Base-by-base conservation (phyloP, 1,139 yeast genomes). In the Zygosaccharomyces pseudobailii region DNA sequence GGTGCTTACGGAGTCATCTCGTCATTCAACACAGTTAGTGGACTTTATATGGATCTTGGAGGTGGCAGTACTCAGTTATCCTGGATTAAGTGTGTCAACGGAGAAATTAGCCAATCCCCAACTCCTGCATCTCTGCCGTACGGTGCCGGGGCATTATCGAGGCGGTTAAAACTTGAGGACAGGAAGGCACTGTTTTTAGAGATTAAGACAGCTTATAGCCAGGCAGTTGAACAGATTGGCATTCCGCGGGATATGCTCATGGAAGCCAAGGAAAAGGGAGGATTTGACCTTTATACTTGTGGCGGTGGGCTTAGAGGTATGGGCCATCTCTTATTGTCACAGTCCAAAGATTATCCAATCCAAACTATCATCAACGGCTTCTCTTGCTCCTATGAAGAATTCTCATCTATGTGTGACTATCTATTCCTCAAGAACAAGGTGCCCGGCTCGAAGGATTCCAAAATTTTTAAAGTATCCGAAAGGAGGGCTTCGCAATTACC, bases 1-100 rank as follows among this genome's bases (percentile, higher is more conserved):
- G 86, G 84, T 8, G 79, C 84, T 0, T 79, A 76, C 55, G 87
- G 88, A 23, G 85, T 82, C 8, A 83, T 84, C 0, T 79, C 87
- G 0, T 79, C 86, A 0, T 81, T 81, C 59, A 75, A 78, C 58
- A 74, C 76, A 27, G 75, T 80, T 2, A 74, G 78, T 22, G 88
- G 88, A 1, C 62, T 82, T 20, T 81, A 79, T 57, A 73, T 82
- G 74, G 87, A 83, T 56, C 67, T 83, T 38, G 86, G 87, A 5
- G 86, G 86, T 30, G 85, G 86, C 0, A 74, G 80, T 8, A 73
- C 80, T 0, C 85, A 80, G 53, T 57, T 83, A 24, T 79, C 84
- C 36, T 83, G 88, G 87, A 76, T 82, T 24, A 70, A 72, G 47
- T 75, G 81, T 41, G 65, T 67, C 27, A 69, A 72, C 45, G 87